Percentiles rank a stretch among this genome's conserved stretches.
Evolutionary conservation across 768 basidiomycete genomes (phyloP).

Genomic region (Kondoa malvinella): DNA sequence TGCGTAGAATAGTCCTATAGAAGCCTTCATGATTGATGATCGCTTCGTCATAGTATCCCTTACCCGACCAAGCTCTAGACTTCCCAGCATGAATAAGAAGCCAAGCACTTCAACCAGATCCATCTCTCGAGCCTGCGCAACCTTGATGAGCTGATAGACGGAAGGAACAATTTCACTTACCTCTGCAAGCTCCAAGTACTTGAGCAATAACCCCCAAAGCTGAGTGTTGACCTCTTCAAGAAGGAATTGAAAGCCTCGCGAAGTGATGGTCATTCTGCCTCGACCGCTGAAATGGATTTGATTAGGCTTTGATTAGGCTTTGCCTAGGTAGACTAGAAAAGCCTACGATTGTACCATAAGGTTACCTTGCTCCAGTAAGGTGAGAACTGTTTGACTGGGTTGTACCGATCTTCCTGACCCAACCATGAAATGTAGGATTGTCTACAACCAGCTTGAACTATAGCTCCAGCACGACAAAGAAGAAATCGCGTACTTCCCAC

Average conservation of each 20-base stretch:
- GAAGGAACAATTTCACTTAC: slow-evolving; percentile 34
- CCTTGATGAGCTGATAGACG: neutral
- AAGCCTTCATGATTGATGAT: slow-evolving; percentile 14
- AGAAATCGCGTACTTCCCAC: slow-evolving; percentile 58
- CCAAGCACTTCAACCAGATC: slow-evolving; percentile 83
- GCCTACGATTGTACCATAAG: slow-evolving; percentile 43
- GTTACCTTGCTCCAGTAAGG: slow-evolving; percentile 62
- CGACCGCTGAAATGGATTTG: neutral
- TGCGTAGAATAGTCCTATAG: slow-evolving; percentile 74
- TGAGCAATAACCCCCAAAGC: slow-evolving; percentile 80
- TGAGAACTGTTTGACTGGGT: slow-evolving; percentile 68
- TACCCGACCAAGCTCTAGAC: slow-evolving; percentile 82
- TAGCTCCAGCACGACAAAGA: neutral
- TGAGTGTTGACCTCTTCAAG: slow-evolving; percentile 86
- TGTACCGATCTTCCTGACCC: slow-evolving; percentile 59
- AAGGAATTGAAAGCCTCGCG: slow-evolving; percentile 87
- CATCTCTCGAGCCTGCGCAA: slow-evolving; percentile 31
- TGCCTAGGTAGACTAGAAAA: neutral
- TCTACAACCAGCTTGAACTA: slow-evolving; percentile 37
- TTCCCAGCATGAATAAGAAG: slow-evolving; percentile 92
- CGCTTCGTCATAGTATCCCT: slow-evolving; percentile 26
- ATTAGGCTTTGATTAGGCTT: neutral
- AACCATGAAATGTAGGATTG: slow-evolving; percentile 98
- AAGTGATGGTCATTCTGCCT: slow-evolving; percentile 47
- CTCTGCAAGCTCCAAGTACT: slow-evolving; percentile 73